Conservation (phyloP, 2,329 filamentous ascomycete genomes). For the Magnaporthiopsis rhizophila region DNA sequence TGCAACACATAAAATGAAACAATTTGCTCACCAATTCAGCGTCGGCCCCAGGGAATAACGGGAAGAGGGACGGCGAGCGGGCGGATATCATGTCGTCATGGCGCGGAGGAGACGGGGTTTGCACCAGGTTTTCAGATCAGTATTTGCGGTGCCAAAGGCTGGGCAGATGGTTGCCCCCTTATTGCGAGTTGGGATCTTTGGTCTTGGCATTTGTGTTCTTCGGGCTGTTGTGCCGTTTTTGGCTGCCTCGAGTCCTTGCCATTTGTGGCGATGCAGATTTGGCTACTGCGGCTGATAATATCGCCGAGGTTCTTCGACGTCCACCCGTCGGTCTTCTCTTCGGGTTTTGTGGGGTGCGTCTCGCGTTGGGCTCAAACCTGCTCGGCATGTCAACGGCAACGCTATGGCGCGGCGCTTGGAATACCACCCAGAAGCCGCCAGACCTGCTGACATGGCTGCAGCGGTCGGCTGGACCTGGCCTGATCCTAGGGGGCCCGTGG, state of each 20-base stretch:
- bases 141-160: not conserved
- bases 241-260: not conserved
- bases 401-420: not conserved
- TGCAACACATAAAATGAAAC: too few relatives aligned
- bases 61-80: too few relatives aligned
- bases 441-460: conserved; percentile 2
- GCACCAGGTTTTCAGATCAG: too few relatives aligned
- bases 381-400: not conserved
- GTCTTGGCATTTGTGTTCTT: not conserved
- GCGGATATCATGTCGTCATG: too few relatives aligned
- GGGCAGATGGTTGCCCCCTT: not conserved
- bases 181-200: not conserved
- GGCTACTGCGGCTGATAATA: too few relatives aligned
- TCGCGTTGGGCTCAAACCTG: not conserved
- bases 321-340: too few relatives aligned
- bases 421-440: not conserved
- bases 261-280: not conserved
- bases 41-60: too few relatives aligned
- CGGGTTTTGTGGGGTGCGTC: not conserved
- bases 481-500: not conserved
- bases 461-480: not conserved
- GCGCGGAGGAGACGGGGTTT: too few relatives aligned
- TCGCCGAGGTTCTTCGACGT: too few relatives aligned
- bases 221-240: not conserved
- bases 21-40: too few relatives aligned